Conservation (phyloP, 2,329 filamentous ascomycete species). For the Penicillium decumbens region DNA sequence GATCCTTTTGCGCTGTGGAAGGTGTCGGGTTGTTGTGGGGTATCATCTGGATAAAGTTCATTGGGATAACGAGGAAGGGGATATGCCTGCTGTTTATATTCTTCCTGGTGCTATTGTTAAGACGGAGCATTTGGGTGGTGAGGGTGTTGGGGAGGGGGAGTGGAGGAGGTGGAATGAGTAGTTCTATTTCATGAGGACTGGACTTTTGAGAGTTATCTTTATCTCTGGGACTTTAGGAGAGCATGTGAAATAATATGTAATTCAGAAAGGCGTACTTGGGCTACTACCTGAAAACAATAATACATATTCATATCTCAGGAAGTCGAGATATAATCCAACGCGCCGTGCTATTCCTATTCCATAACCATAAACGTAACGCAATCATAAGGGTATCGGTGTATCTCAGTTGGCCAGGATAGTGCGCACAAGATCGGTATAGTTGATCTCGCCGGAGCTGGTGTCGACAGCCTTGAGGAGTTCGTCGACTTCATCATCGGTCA, state of each 20-base stretch:
- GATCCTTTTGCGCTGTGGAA: constrained; percentile 53
- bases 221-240: no score
- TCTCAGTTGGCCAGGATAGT: constrained; percentile 78
- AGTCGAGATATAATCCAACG: no score
- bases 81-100: constrained; percentile 52
- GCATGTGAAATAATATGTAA: no score
- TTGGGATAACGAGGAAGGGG: constrained; percentile 27
- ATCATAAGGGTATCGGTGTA: constrained; percentile 13
- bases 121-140: constrained; percentile 52
- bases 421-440: constrained; percentile 87
- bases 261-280: no score
- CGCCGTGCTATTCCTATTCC: background rate
- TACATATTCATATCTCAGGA: background rate
- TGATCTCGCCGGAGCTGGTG: constrained; percentile 91
- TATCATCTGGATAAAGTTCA: constrained; percentile 58
- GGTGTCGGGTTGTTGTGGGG: constrained; percentile 58
- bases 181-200: no score
- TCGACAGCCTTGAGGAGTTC: constrained; percentile 98
- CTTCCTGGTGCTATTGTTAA: constrained; percentile 56
- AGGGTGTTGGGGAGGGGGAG: constrained; percentile 31
- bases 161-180: constrained; percentile 31
- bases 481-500: constrained; percentile 97
- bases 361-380: constrained; percentile 10
- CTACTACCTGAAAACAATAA: no score
- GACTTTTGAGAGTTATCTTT: no score